phyloP scores from a whole-genome alignment of 2,329 filamentous ascomycete genomes.

The Penicillium sp. region DNA sequence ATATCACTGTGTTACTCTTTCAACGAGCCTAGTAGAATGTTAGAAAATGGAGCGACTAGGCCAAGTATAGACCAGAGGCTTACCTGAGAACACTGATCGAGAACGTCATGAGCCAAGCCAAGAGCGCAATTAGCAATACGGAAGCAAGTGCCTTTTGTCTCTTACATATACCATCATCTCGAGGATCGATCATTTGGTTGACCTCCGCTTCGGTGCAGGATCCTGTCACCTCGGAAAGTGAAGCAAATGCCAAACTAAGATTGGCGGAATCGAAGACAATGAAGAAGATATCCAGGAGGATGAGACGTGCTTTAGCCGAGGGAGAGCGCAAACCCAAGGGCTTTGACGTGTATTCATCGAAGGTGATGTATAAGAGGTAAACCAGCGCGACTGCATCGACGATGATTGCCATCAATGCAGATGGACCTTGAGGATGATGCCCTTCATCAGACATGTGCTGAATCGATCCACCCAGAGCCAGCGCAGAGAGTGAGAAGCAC shows the following conservation, averaged over 20 bases:
- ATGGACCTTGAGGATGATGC: conserved; percentile 61
- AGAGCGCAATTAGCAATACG: conserved; percentile 74
- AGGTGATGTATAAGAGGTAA: conserved; percentile 91
- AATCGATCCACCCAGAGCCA: conserved; percentile 75
- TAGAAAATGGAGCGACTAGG: conserved; percentile 19
- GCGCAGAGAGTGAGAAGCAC: conserved; percentile 74
- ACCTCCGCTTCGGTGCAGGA: conserved; percentile 52
- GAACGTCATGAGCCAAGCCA: conserved; percentile 90
- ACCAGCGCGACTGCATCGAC: conserved; percentile 86
- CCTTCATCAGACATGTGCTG: conserved; percentile 57
- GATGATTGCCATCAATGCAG: conserved; percentile 81
- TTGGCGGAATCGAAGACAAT: conserved; percentile 97
- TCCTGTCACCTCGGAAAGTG: conserved; percentile 64
- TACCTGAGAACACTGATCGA: conserved; percentile 76
- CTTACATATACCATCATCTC: conserved; percentile 53
- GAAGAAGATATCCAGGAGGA: conserved; percentile 90
- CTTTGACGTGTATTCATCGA: conserved; percentile 93
- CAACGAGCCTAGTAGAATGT: conserved; percentile 38
- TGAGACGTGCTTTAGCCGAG: conserved; percentile 80
- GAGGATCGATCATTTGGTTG: conserved; percentile 34
- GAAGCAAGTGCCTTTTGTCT: conserved; percentile 70
- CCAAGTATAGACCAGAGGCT: neutral
- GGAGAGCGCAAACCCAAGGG: conserved; percentile 82
- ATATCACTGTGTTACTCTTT: conserved; percentile 30
- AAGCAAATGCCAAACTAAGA: conserved; percentile 82